Base-by-base conservation (phyloP, 257 asterid genomes). In the Solanum virginianum region DNA sequence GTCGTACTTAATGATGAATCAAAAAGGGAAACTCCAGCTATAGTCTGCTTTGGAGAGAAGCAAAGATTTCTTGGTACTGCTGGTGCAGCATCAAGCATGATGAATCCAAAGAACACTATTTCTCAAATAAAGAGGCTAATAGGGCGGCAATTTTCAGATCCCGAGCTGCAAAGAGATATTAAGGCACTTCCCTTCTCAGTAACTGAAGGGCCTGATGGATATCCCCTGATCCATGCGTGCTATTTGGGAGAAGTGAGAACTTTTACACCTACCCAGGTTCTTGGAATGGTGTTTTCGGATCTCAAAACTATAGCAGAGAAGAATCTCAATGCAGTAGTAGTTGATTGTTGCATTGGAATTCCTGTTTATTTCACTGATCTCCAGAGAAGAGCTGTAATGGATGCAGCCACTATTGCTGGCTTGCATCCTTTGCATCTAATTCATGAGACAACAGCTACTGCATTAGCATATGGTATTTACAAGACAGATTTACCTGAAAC, bases 321-420 rank as follows among this genome's bases (percentile, higher is more conserved):
- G 90, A 96, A 96, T 86, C 88, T 96, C 86, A 95, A 92, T 87
- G 90, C 99, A 3, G 97, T 95, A 4, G 98, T 96, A 43, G 99
- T 94, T 10, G 99, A 96, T 85, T 96, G 99, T 85, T 94, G 99
- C 90, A 91, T 96, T 56, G 99, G 99, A 55, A 92, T 96, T 83
- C 99, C 99, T 13, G 90, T 95, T 47, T 96, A 95, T 87, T 95
- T 96, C 89, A 96, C 98, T 7, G 99, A 96, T 80, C 97, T 96
- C 56, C 99, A 96, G 90, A 93, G 99, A 87, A 92, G 98, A 85
- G 97, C 98, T 72, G 96, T 96, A 39, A 79, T 94, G 60, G 99
- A 95, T 94, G 99, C 99, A 55, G 98, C 99, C 47, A 96, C 94
- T n/a, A 94, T 96, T 59, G 98, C 99, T 85, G 98, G 98, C 32